Conservation (phyloP, 495 filamentous ascomycete genomes). For the Xylaria curta region DNA sequence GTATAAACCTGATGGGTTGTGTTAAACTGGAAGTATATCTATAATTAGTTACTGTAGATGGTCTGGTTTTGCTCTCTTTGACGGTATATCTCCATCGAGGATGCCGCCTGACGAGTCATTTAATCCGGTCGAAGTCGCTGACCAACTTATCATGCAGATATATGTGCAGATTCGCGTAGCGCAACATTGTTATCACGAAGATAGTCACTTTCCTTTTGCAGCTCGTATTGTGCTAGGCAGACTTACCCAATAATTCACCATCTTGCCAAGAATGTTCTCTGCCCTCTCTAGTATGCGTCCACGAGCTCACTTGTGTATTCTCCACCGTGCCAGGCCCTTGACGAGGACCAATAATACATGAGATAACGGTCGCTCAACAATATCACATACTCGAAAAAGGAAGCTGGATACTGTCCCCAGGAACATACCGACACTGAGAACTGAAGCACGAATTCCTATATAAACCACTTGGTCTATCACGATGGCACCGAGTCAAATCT, state of each 20-base stretch:
- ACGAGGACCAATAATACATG: constrained; percentile 10
- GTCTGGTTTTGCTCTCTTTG: neutral
- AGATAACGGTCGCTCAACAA: constrained; percentile 8
- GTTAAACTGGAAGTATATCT: neutral
- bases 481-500: constrained; percentile 22
- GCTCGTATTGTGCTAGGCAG: neutral
- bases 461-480: constrained; percentile 20
- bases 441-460: constrained; percentile 29
- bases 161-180: constrained; percentile 6
- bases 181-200: constrained; percentile 25
- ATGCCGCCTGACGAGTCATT: constrained; percentile 6
- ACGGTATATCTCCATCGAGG: neutral
- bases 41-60: neutral
- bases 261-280: neutral
- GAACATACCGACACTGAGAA: neutral
- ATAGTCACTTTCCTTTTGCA: constrained; percentile 29
- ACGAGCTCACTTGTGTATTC: constrained; percentile 16
- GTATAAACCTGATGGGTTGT: neutral
- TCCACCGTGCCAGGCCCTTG: constrained; percentile 6
- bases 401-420: constrained; percentile 31
- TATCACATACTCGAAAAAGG: constrained; percentile 38
- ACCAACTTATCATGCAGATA: neutral
- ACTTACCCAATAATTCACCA: neutral
- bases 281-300: constrained; percentile 2
- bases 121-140: neutral